These are phyloP conservation scores for Trametes gibbosa DNA, from an alignment of 768 basidiomycete species.

Conservation along the genomic window DNA sequence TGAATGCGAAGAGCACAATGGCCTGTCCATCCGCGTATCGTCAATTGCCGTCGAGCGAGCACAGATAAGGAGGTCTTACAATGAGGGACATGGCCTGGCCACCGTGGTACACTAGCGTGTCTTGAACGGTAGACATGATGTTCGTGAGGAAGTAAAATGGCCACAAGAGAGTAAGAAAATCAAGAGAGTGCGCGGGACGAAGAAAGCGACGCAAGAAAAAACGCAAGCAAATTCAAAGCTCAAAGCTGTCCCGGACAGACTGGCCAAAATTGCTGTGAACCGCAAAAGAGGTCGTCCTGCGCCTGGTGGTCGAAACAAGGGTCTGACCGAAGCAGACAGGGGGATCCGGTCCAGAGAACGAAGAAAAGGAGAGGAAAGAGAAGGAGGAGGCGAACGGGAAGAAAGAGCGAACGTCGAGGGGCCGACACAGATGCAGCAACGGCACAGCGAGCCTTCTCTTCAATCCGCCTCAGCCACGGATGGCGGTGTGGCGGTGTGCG, in stretches of 20 bases:
- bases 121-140: constrained; percentile 25
- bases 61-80: constrained; percentile 17
- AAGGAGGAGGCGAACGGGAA: constrained; percentile 15
- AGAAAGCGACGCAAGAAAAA: constrained; percentile 20
- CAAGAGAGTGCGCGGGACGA: constrained; percentile 20
- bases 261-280: constrained; percentile 24
- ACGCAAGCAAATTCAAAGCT: constrained; percentile 21
- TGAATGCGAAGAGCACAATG: constrained; percentile 50
- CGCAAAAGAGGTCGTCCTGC: constrained; percentile 41
- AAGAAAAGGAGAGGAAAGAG: constrained; percentile 13
- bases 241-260: constrained; percentile 28
- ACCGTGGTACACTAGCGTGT: constrained; percentile 24
- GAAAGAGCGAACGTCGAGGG: constrained; percentile 19
- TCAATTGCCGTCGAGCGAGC: not conserved
- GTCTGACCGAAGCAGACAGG: constrained; percentile 31
- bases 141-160: constrained; percentile 21
- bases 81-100: constrained; percentile 23
- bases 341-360: constrained; percentile 25
- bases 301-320: constrained; percentile 31
- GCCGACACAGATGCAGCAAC: constrained; percentile 14
- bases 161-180: constrained; percentile 26
- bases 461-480: constrained; percentile 9
- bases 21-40: constrained; percentile 25
- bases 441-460: constrained; percentile 13
- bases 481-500: constrained; percentile 9